Base-by-base conservation (phyloP, 495 filamentous ascomycete species). In the Neurospora sp. region DNA sequence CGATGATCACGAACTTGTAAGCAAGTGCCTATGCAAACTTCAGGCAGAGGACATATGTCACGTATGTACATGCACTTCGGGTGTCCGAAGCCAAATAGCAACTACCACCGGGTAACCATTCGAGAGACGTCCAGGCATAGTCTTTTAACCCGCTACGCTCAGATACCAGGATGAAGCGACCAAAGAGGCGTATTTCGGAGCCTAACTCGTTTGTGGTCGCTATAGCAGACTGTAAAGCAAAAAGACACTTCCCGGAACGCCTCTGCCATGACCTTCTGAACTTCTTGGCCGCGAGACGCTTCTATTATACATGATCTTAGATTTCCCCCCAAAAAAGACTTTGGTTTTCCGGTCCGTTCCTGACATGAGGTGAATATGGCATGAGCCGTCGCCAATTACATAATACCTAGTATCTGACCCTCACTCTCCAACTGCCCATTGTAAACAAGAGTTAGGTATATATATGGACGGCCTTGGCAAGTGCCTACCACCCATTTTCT, bases 291-390 rank as follows among this genome's bases (percentile, higher is more conserved):
- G 41, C 59, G 40, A 74, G 39, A 71, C 39, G 22, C 53, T 14
- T 61, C 73, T 71, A 71, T 38, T 53, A 44, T 76, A 73, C 72
- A 76, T 70, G 37, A 17, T 76, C 72, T 70, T 75, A 44, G 68
- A 71, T 70, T 74, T 69, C 22, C 22, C 39, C 71, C 44, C 16
- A 65, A 59, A 14, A 14, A 37, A 14, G 6, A 65, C 75, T 74
- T 77, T 73, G 70, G 69, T 69, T 73, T 73, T 48, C 75, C 70
- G 17, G 37, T 7, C 38, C 70, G 17, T 35, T 71, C 72, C 16
- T 38, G 53, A 70, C 41, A 72, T 73, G 70, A 45, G 42, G 16
- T 42, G 41, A 20, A 69, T 35, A 17, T 35, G 53, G 31, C 31
- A 35, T 65, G 53, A 65, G 9, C 27, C 53, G 14, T 65, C 53